Base-by-base conservation (phyloP, 768 basidiomycete genomes). In the Paxillus ammoniavirescens region DNA sequence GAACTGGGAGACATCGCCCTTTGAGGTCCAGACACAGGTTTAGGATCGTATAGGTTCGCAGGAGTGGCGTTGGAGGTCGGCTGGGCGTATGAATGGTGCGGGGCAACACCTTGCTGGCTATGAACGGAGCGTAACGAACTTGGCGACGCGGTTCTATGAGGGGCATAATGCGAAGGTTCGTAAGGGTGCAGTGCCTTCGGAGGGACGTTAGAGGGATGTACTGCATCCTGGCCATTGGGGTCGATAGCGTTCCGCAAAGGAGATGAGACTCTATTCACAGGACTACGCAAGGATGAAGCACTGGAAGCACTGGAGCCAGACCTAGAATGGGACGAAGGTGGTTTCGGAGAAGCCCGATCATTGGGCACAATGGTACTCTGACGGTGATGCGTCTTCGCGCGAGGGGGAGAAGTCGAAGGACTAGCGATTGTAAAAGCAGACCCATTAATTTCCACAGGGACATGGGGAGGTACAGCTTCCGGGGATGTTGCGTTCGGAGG, bases 1-100 rank as follows among this genome's bases (percentile, higher is more conserved):
- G 61, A 63, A 35, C 44, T 56, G 23, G 65, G 65, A 47, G 74
- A 75, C 47, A 61, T 57, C 18, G 73, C 61, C 57, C 75, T 65
- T 18, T 65, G 63, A 18, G 65, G 58, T 36, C 36, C 58, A 50
- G 57, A 42, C 15, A 56, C 31, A 15, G 55, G 40, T 47, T 54
- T 65, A 9, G 55, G 55, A 8, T 72, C 68, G 47, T 65, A 51
- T 13, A 51, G 30, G 38, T 55, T 62, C 15, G 49, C 35, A 15
- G 57, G 52, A 49, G 55, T 56, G 18, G 50, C 53, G 31, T 45
- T 21, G 35, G 42, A 36, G 7, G 14, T 2, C 10, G 49, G 14
- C 3, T 45, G 23, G 17, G 37, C 46, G 8, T 52, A 57, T 1
- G 54, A 31, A 17, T 49, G 42, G 21, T 60, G 56, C 47, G 59